Evolutionary conservation across 768 basidiomycete genomes (phyloP), one percentile per base, ranked within the genome.

Genomic region (Termitomyces sp.): DNA sequence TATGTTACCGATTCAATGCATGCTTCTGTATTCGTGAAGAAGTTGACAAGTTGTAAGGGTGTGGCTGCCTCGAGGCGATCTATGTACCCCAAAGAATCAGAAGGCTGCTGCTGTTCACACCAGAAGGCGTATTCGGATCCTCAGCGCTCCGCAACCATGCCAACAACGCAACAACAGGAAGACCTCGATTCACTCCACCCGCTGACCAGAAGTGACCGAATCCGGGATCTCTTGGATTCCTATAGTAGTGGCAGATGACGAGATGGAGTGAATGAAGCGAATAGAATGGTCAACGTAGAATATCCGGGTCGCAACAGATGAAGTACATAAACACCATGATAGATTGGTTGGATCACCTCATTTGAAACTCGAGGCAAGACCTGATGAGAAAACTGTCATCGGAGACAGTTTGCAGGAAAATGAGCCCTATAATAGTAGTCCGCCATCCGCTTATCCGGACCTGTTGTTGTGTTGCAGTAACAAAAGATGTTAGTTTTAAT

Each of bases 191-290:
- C 13, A 37, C 14, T 37, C n/a, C n/a, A n/a, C n/a, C n/a, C 43
- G 14, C 3, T 8, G 18, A 6, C 24, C 48, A 34, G 32, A 18
- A 52, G n/a, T 27, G 27, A 39, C 51, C 51, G 51, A 40, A 52
- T 52, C 51, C 51, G 51, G 51, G 51, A 30, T 52, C 26, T 39
- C 18, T 20, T 52, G 37, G 51, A 52, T 40, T 52, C 36, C 26
- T 52, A 20, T 6, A 40, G 18, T 40, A 40, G n/a, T 30, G 37
- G 36, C 51, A 40, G 37, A 40, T 20, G n/a, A n/a, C 33, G 6
- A 40, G 36, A 39, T 40, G 27, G 37, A 39, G 12, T n/a, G 12
- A 18, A 39, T 39, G 37, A 52, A 52, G 37, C 51, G 51, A 52
- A 26, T n/a, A 52, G 51, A 39, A 52, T 27, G 10, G 26, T n/a